Percentiles rank a stretch among this genome's conserved stretches.
phyloP scores from a whole-genome alignment of 441 rosid species.

The Biscutella laevigata region DNA sequence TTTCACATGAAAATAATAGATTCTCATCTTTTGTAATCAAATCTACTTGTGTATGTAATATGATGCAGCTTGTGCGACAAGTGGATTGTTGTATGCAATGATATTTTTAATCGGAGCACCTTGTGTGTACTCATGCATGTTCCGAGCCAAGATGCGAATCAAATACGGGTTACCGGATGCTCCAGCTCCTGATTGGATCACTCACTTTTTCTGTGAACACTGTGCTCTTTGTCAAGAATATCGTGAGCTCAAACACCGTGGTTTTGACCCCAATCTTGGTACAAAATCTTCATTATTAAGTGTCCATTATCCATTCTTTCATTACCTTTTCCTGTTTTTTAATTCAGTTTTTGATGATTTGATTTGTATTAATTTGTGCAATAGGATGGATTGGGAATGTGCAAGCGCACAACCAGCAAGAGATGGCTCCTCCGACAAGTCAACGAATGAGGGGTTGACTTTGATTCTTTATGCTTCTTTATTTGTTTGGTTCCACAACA shows the following conservation, averaged over 20 bases:
- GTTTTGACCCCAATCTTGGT: conserved; percentile 47
- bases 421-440: conserved; percentile 18
- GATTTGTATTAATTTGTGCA: neutral
- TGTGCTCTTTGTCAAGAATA: conserved; percentile 59
- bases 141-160: conserved; percentile 37
- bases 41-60: neutral
- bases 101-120: conserved; percentile 20
- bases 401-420: neutral
- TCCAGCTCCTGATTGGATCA: conserved; percentile 47
- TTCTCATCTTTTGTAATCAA: neutral
- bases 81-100: conserved; percentile 25
- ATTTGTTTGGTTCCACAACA: neutral
- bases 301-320: neutral
- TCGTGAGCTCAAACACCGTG: conserved; percentile 44
- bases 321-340: neutral
- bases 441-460: conserved; percentile 24
- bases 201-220: conserved; percentile 35
- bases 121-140: conserved; percentile 37
- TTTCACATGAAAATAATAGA: neutral
- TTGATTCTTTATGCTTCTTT: no score
- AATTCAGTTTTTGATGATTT: neutral
- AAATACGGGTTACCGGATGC: conserved; percentile 42
- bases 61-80: conserved; percentile 31
- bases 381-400: conserved; percentile 18
- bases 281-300: neutral